Evolutionary conservation across 345 rosid species (phyloP).

Genomic region (Populus ilicifolia): DNA sequence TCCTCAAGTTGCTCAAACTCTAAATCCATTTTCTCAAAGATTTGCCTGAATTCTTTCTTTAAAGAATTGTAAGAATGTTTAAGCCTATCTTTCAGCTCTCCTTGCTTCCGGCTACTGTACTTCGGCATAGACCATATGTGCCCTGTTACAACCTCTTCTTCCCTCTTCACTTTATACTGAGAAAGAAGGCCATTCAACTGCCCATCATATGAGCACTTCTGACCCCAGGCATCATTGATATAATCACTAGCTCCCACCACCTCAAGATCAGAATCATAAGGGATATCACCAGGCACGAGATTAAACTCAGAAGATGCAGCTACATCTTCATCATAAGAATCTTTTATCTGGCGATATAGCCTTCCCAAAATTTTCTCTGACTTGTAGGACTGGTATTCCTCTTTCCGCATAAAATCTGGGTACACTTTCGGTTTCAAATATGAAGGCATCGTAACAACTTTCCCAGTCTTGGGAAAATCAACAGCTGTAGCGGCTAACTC

Average conservation of each 20-base stretch:
- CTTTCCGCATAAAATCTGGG: conserved; percentile 93
- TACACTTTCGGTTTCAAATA: conserved; percentile 64
- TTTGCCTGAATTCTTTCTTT: conserved; percentile 69
- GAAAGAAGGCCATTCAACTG: conserved; percentile 68
- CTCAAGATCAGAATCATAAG: conserved; percentile 61
- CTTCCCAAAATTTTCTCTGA: conserved; percentile 75
- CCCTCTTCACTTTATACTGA: conserved; percentile 75
- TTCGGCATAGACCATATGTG: conserved; percentile 94
- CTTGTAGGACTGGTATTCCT: conserved; percentile 59
- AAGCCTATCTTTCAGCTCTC: conserved; percentile 70
- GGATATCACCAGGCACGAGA: conserved; percentile 40
- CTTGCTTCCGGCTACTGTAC: conserved; percentile 60
- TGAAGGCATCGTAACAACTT: conserved; percentile 58
- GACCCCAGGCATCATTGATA: conserved; percentile 67
- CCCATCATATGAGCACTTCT: conserved; percentile 70
- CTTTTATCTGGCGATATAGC: conserved; percentile 58
- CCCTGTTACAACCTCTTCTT: conserved; percentile 92
- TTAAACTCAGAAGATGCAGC: conserved; percentile 36
- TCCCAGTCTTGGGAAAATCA: conserved; percentile 93
- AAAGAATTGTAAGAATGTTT: conserved; percentile 61
- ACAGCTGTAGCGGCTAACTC: conserved; percentile 88
- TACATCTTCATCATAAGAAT: conserved; percentile 48
- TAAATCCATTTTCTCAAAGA: conserved; percentile 46
- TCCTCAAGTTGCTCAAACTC: conserved; percentile 49
- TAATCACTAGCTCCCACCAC: conserved; percentile 53